Percentiles rank a stretch among this genome's conserved stretches.
Conservation (phyloP, 208 protist species). For the Trypanosoma scelopori region DNA sequence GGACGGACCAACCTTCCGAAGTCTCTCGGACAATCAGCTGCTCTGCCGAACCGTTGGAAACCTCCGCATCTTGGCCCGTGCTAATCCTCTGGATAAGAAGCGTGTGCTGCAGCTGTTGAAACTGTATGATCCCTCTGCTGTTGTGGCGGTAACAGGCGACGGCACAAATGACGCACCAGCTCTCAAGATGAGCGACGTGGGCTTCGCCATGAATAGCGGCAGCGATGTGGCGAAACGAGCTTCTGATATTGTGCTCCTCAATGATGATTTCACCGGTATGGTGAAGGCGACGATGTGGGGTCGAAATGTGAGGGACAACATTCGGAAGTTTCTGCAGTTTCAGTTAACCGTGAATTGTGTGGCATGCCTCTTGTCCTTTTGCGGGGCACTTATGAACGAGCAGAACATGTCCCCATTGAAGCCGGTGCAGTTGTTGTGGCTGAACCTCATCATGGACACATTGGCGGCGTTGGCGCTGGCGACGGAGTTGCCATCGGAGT, state of each 20-base stretch:
- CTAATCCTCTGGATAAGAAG: constrained; percentile 94
- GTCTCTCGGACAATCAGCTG: constrained; percentile 55
- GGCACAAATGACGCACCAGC: constrained; percentile 98
- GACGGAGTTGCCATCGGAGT: constrained; percentile 83
- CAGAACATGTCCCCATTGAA: constrained; percentile 86
- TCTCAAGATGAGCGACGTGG: constrained; percentile 98
- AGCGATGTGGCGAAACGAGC: constrained; percentile 94
- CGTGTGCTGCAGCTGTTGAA: constrained; percentile 74
- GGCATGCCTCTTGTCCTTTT: constrained; percentile 90
- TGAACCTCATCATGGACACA: constrained; percentile 95
- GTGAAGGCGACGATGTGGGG: constrained; percentile 98
- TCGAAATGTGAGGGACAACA: constrained; percentile 97
- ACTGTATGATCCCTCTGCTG: constrained; percentile 56
- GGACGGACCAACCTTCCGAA: constrained; percentile 89
- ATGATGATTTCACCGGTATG: constrained; percentile 98
- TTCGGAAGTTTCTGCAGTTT: constrained; percentile 99
- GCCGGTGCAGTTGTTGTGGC: constrained; percentile 92
- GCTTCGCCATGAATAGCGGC: constrained; percentile 94
- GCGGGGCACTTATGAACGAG: constrained; percentile 80
- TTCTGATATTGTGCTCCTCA: constrained; percentile 95
- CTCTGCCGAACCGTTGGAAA: constrained; percentile 48
- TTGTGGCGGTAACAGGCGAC: constrained; percentile 95
- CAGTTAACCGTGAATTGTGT: constrained; percentile 96
- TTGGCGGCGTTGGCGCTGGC: constrained; percentile 90
- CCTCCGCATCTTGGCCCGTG: constrained; percentile 95